These are phyloP conservation scores for Fusarium haematococcum DNA, from an alignment of 2,329 filamentous ascomycete genomes.

Conservation along the genomic window DNA sequence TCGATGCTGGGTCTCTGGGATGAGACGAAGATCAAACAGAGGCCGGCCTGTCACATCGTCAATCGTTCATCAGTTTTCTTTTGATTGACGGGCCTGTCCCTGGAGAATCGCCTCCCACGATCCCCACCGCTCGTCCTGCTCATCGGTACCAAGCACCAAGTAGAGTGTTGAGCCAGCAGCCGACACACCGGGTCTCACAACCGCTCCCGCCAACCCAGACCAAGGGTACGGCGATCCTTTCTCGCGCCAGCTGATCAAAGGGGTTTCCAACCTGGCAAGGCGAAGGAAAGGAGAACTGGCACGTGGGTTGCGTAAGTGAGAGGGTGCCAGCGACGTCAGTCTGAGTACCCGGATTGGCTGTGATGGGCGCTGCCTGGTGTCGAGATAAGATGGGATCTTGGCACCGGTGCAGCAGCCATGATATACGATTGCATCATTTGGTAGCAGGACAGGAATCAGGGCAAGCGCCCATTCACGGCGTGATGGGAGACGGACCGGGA, in stretches of 20 bases:
- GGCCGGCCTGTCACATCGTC: slow-evolving; percentile 26
- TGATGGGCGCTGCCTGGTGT: slow-evolving; percentile 23
- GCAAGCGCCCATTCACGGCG: not conserved
- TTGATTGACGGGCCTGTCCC: slow-evolving; percentile 5
- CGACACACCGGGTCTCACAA: slow-evolving; percentile 24
- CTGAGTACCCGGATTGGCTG: slow-evolving; percentile 12
- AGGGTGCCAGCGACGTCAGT: slow-evolving; percentile 31
- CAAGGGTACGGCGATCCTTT: slow-evolving; percentile 19
- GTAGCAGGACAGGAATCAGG: not conserved
- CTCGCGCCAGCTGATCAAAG: slow-evolving; percentile 23
- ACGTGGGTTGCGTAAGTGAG: slow-evolving; percentile 34
- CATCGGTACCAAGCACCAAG: slow-evolving; percentile 22
- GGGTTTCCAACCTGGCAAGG: slow-evolving; percentile 12
- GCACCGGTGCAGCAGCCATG: not conserved
- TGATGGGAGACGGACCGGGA: slow-evolving; percentile 10
- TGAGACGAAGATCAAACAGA: slow-evolving; percentile 37
- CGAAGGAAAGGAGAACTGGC: slow-evolving; percentile 6
- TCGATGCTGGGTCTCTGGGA: slow-evolving; percentile 14
- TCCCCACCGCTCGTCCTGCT: slow-evolving; percentile 28
- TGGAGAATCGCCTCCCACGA: slow-evolving; percentile 14
- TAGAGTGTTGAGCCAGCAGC: not conserved
- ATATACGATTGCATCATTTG: slow-evolving; percentile 29
- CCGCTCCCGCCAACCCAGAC: slow-evolving; percentile 21
- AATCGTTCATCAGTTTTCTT: slow-evolving; percentile 11
- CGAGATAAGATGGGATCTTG: slow-evolving; percentile 11